phyloP scores from a whole-genome alignment of 306 rosid species.

The Delonix regia region DNA sequence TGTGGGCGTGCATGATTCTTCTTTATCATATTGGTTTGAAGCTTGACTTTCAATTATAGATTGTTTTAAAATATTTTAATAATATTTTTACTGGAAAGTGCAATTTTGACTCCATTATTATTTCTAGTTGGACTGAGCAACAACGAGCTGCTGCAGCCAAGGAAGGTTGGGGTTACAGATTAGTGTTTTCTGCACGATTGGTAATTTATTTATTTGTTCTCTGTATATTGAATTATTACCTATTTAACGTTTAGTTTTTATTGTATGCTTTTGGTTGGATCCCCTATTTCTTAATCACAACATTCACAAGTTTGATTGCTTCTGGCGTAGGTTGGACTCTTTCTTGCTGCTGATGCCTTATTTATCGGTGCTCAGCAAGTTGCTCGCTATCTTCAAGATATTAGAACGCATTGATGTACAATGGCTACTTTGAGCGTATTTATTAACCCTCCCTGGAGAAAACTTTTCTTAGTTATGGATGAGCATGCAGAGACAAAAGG shows the following conservation, averaged over 20 bases:
- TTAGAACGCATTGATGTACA: slow-evolving; percentile 58
- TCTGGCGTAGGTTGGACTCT: slow-evolving; percentile 65
- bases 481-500: slow-evolving; percentile 29
- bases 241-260: not conserved
- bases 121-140: slow-evolving; percentile 88
- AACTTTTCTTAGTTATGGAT: slow-evolving; percentile 26
- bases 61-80: slow-evolving; percentile 12
- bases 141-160: slow-evolving; percentile 85
- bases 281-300: slow-evolving; percentile 10
- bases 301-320: slow-evolving; percentile 25
- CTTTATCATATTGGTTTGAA: slow-evolving; percentile 1
- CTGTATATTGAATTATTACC: not conserved
- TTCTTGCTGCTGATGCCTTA: slow-evolving; percentile 72
- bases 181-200: slow-evolving; percentile 88
- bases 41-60: not conserved
- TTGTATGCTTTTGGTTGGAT: slow-evolving; percentile 11
- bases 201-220: slow-evolving; percentile 43
- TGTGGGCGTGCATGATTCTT: slow-evolving; percentile 1
- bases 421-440: slow-evolving; percentile 24
- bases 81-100: slow-evolving; percentile 12
- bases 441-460: slow-evolving; percentile 23
- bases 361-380: slow-evolving; percentile 76
- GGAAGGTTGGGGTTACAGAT: slow-evolving; percentile 88
- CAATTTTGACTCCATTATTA: slow-evolving; percentile 29
- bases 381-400: slow-evolving; percentile 73